Evolutionary conservation across 1,284 basidiomycete genomes (phyloP), one percentile per base, ranked within the genome.

Genomic region (Apiotrichum montevideense): DNA sequence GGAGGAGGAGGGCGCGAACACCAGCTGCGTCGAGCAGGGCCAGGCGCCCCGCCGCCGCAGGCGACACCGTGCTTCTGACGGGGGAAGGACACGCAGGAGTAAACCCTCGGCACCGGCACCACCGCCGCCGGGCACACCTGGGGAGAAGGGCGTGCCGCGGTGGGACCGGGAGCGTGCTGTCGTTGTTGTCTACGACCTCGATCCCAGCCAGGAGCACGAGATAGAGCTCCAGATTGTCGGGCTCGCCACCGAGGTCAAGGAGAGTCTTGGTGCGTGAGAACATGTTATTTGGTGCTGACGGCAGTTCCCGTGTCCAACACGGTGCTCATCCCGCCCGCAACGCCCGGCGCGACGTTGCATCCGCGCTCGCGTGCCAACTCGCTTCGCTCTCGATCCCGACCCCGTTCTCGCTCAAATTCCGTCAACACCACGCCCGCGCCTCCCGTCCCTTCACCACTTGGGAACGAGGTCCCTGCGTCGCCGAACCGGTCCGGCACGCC

Each of bases 181-280:
- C 11, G 72, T 77, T 0, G 74, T 76, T 0, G 70, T 77, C 1
- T 77, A 76, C 52, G 75, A 74, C 2, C 51, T 77, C 48, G 67
- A 64, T 47, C 74, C 75, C 1, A 71, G 69, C 5, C 71, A 73
- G 52, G 75, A 77, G 59, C 76, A 77, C 57, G 73, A 77, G 58
- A 67, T 77, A 35, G 75, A 77, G 63, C 61, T 77, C 48, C 68
- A 72, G 55, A 73, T 77, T 11, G 70, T 77, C 9, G 75, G 74
- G 2, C 57, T 72, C 43, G 50, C 65, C 4, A 63, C 65, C 35
- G 69, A 69, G 43, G 61, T 64, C 41, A 59, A 62, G 35, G 66
- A 69, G 41, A 56, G 55, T 13, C 11, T 65, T 15, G 61, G 68
- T 68, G 33, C 58, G 69, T 59, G 15, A 33, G n/a, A 35, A 3